phyloP scores from a whole-genome alignment of 352 stramenopile species.

The Pythium volutum region DNA sequence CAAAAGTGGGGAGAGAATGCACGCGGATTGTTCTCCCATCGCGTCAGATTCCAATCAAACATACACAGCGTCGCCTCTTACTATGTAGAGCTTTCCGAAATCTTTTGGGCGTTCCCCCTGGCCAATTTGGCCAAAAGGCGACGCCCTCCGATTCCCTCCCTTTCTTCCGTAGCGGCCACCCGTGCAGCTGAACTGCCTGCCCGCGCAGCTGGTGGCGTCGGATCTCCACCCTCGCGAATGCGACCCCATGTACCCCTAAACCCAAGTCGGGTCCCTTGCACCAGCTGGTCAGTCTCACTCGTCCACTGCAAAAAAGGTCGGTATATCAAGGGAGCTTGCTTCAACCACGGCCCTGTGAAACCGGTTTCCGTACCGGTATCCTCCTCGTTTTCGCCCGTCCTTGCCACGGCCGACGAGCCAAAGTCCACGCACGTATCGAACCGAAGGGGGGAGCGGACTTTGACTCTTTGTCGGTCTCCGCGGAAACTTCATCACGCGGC shows the following conservation, averaged over 20 bases:
- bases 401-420: not conserved
- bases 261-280: not conserved
- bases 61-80: too few relatives aligned
- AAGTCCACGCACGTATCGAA: constrained; percentile 8
- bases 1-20: not conserved
- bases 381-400: constrained; percentile 20
- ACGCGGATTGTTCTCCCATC: not conserved
- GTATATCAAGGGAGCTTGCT: constrained; percentile 8
- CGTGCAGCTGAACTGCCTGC: constrained; percentile 25
- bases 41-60: too few relatives aligned
- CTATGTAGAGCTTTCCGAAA: too few relatives aligned
- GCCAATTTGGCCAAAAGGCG: not conserved
- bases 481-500: not conserved
- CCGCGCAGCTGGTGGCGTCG: constrained; percentile 10
- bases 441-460: not conserved
- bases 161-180: constrained; percentile 1
- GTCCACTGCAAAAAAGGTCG: not conserved
- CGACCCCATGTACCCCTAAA: not conserved
- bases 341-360: constrained; percentile 12
- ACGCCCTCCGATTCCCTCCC: not conserved
- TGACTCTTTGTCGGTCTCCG: constrained; percentile 3
- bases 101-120: too few relatives aligned
- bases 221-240: not conserved
- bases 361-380: constrained; percentile 24
- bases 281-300: not conserved